Base-by-base conservation (phyloP, 2,329 filamentous ascomycete genomes). In the Fusarium luffae region DNA sequence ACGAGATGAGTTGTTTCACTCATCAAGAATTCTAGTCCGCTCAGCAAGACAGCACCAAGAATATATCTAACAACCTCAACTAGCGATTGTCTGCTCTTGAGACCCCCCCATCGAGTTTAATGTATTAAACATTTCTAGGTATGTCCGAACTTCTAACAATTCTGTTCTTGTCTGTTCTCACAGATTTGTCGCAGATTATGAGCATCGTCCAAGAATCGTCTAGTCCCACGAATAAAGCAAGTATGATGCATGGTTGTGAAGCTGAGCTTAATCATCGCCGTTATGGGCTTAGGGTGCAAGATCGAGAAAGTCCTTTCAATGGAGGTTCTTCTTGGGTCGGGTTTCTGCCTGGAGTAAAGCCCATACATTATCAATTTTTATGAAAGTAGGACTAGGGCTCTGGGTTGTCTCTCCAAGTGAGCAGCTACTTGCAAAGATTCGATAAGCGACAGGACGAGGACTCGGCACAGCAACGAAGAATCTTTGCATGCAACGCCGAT, bases 381-480 rank as follows among this genome's bases (percentile, higher is more conserved):
- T 18, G 32, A 37, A 37, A 37, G 32, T 37, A 37, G 32, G 32
- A 37, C 32, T 37, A 37, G n/a, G 16, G 32, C 32, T 18, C 16
- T 4, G 16, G 32, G 3, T 11, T n/a, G 16, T 37, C 16, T n/a
- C 32, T 37, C 5, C 5, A 18, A 37, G 16, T n/a, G 32, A 37
- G 16, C 32, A 16, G 2, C 5, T 0, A 37, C 4, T 1, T 37
- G 16, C 32, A 11, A 1, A 0, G 32, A 1, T 37, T 6, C 9
- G 11, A 3, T 1, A 37, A 37, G 3, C 16, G 9, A n/a, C 16
- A 37, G 5, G 3, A 11, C 32, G 16, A 37, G 9, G 32, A 37
- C 9, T n/a, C 16, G 16, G 16, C 16, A 37, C 16, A 37, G 16
- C 32, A 37, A 34, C 32, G 16, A 2, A 3, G 9, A 6, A 34